phyloP scores from a whole-genome alignment of 2,329 filamentous ascomycete species.

The Microsporum audouinii region DNA sequence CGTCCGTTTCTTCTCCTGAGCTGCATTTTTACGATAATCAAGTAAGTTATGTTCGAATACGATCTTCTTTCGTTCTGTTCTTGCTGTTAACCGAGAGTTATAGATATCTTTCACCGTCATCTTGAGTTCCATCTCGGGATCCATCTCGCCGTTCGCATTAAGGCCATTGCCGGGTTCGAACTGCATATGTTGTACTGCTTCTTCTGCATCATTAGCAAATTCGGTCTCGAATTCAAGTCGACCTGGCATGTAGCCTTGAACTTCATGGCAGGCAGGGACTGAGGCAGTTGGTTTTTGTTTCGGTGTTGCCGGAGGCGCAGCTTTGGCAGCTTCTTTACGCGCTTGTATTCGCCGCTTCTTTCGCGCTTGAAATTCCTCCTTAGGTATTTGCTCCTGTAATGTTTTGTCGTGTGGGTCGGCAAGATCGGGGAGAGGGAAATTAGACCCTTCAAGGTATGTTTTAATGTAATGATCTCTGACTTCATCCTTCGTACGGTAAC shows the following conservation, averaged over 20 bases:
- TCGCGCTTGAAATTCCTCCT: conserved; percentile 82
- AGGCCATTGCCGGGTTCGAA: conserved; percentile 93
- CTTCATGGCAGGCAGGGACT: conserved; percentile 92
- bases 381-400: conserved; percentile 66
- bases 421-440: conserved; percentile 76
- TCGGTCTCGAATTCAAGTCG: conserved; percentile 96
- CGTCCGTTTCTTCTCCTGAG: conserved; percentile 83
- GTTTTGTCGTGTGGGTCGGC: conserved; percentile 72
- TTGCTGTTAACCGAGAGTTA: conserved; percentile 78
- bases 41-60: conserved; percentile 91
- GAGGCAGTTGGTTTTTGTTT: conserved; percentile 95
- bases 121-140: conserved; percentile 95
- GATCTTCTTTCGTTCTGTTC: conserved; percentile 89
- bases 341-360: conserved; percentile 93
- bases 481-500: conserved; percentile 87
- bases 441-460: conserved; percentile 71
- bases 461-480: conserved; percentile 87
- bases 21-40: conserved; percentile 84
- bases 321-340: conserved; percentile 74
- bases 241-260: conserved; percentile 97
- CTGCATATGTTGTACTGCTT: conserved; percentile 95
- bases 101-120: conserved; percentile 98
- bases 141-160: conserved; percentile 76
- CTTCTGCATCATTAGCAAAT: conserved; percentile 94
- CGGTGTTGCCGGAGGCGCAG: conserved; percentile 67